Evolutionary conservation across 129 eudicot species (phyloP), one percentile per base, ranked within the genome.

Genomic region (Centaurea solstitialis): DNA sequence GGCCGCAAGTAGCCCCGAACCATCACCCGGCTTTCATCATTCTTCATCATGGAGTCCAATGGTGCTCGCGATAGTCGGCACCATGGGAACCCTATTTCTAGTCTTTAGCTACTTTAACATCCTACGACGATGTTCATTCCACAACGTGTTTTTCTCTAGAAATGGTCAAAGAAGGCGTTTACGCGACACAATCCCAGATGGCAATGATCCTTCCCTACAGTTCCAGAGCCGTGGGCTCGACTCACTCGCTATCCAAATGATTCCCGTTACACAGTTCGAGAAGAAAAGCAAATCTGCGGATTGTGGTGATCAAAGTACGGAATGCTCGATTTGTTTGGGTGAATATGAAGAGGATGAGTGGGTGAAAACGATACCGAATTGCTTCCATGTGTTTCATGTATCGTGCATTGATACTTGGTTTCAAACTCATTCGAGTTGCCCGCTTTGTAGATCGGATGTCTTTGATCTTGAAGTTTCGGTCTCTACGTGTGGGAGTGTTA

Each of bases 331-430:
- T 61, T 93, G 97, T 80, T 88, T 93, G 85, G 91, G 97, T 39
- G 95, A 92, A 74, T 92, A 87, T 39, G 92, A 90, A 87, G 91
- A 87, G 24, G 95, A 84, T 4, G 90, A 90, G 10, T 88, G 90
- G 92, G 84, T 89, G 81, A 90, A 90, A 72, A 81, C 81, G 30
- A 76, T 93, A 22, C 97, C 97, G 0, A 85, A 69, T 64, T 93
- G 95, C 39, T 68, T 74, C 53, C 97, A 93, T 84, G 87, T 84
- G 68, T 93, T 92, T 28, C 97, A 93, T 65, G 91, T 85, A 65
- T 75, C 90, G 7, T 93, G 97, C 77, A 93, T 93, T 78, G 93
- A 93, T 80, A 87, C 88, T 65, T 93, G 92, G 96, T 88, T 93
- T 80, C 87, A 85, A 79, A 85, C 84, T 21, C 95, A 83, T 74